Base-by-base conservation (phyloP, 148 eudicot genomes). In the Chenopodium album region DNA sequence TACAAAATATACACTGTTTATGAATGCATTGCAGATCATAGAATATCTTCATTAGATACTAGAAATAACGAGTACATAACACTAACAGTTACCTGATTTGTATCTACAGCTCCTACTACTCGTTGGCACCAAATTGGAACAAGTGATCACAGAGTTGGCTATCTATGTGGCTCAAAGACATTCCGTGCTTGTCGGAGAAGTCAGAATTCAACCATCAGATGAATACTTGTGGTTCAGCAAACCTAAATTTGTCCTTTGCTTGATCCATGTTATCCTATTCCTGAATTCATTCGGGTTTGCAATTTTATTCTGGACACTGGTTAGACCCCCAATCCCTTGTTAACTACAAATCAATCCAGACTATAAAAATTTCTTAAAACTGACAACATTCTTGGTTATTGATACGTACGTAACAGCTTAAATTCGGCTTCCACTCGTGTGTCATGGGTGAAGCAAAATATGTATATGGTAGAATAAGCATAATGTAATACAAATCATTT, bases 361-460 rank as follows among this genome's bases (percentile, higher is more conserved):
- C 0, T 41, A 34, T 34, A 41, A 41, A 41, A 0, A 41, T 41
- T 41, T 41, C 44, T 41, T 41, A 41, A 41, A 0, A 41, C 1
- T 41, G 7, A 41, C 44, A 41, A 41, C 44, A 5, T 41, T 41
- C 44, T 0, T 41, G 44, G 44, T 41, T 0, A 5, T 41, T 41
- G 7, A 37, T 37, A 7, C 5, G 44, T 37, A 41, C 6, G 44
- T 41, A 0, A 29, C 89, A 91, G 94, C 81, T 87, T 63, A 79
- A 81, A 76, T 90, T 82, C 54, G 78, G 82, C 9, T 88, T 87
- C n/a, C 31, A 83, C 54, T 89, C 94, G 19, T 91, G 94, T 87
- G 76, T 87, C 37, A 91, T 91, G 91, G 94, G 92, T 22, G 76
- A 78, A 56, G 72, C 82, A 70, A 82, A 56, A 59, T 91, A 60